Conservation (phyloP, 202 grass and related monocot species). For the Digitaria exilis region DNA sequence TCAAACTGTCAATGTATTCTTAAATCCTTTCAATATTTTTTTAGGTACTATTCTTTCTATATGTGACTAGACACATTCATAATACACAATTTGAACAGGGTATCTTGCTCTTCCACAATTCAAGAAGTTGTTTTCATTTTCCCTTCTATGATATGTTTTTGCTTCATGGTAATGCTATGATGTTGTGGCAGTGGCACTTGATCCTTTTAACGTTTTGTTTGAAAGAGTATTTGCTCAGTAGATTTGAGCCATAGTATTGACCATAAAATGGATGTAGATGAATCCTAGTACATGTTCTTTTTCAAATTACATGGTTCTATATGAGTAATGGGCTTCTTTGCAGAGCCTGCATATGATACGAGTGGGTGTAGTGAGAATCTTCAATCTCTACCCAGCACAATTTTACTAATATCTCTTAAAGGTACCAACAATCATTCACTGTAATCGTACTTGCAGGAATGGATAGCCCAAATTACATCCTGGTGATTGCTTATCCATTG, state of each 20-base stretch:
- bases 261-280: slow-evolving; percentile 43
- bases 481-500: not conserved
- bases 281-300: no score
- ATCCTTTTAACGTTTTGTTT: slow-evolving; percentile 50
- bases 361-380: not conserved
- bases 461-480: not conserved
- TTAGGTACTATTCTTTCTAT: not conserved
- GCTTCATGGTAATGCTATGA: not conserved
- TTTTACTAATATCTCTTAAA: not conserved
- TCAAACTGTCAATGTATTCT: slow-evolving; percentile 10
- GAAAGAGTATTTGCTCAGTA: slow-evolving; percentile 52
- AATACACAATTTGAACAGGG: slow-evolving; percentile 17
- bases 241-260: slow-evolving; percentile 49
- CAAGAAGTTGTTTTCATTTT: not conserved
- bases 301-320: slow-evolving; percentile 17
- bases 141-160: not conserved
- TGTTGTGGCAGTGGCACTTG: slow-evolving; percentile 44
- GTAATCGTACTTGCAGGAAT: slow-evolving; percentile 38
- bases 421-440: not conserved
- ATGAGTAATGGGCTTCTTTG: not conserved
- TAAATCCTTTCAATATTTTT: no score
- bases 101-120: slow-evolving; percentile 21
- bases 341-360: not conserved
- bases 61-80: slow-evolving; percentile 19
- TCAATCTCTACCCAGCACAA: not conserved